Evolutionary conservation across 352 stramenopile species (phyloP), one percentile per base, ranked within the genome.

Genomic region (Achlya hypogyna): DNA sequence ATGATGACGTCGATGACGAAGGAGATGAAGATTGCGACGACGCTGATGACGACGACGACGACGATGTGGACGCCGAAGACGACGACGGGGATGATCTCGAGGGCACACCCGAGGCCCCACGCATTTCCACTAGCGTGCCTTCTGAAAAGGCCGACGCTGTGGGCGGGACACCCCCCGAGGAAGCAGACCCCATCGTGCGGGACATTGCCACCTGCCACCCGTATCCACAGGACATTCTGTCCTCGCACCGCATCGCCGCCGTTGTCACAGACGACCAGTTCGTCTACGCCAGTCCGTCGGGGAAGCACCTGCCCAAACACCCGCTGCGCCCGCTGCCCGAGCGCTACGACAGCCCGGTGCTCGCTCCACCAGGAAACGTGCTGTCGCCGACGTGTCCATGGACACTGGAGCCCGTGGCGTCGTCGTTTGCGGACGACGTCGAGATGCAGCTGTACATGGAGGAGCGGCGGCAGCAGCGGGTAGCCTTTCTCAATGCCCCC

Each of bases 1-100:
- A 63, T 4, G 71, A 72, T 0, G 72, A 76, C 9, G 69, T 71
- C 16, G 49, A 74, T n/a, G 63, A 53, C 22, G 53, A 60, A 2
- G 51, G 32, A 5, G 45, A 64, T 4, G 43, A 68, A 9, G 29
- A 62, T 27, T 20, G 31, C 10, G 45, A 60, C 0, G 69, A 76
- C n/a, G 22, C 8, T 5, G 29, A 38, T 40, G 27, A 52, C 14
- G 38, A 66, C 53, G 22, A 14, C n/a, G 53, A 59, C 38, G 43
- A 53, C n/a, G 22, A 43, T 54, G 32, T 64, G 20, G 16, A 28
- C 28, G 10, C n/a, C 25, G 18, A 54, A 20, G 16, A 52, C 62
- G 32, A 27, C 1, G 5, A 38, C 49, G 29, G 45, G 27, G 0
- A 66, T 68, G 2, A 51, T 68, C 43, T 71, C 56, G 25, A 25